Percentiles rank a stretch among this genome's conserved stretches.
These are phyloP conservation scores for Trichoderma pleuroti DNA, from an alignment of 2,329 filamentous ascomycete genomes.

Conservation along the genomic window DNA sequence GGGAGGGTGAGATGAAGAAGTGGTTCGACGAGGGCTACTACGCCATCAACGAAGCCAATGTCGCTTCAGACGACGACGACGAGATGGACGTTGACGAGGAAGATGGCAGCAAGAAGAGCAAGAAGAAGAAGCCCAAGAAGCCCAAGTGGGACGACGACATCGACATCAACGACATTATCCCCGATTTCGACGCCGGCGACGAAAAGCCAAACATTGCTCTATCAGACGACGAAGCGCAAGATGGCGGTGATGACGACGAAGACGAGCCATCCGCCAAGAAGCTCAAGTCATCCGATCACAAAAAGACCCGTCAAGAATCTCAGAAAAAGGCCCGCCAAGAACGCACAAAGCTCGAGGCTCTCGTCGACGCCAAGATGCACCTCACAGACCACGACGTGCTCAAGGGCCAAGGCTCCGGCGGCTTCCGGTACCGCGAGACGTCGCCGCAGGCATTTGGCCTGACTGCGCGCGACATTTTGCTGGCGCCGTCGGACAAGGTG, in stretches of 20 bases:
- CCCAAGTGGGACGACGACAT: conserved; percentile 93
- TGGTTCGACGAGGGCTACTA: conserved; percentile 92
- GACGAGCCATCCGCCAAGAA: conserved; percentile 51
- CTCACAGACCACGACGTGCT: conserved; percentile 64
- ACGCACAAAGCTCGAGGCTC: conserved; percentile 75
- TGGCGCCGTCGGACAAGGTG: conserved; percentile 77
- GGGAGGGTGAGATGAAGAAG: conserved; percentile 86
- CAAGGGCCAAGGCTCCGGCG: conserved; percentile 36
- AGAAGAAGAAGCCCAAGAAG: conserved; percentile 48
- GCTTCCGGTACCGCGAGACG: conserved; percentile 91
- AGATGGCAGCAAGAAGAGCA: conserved; percentile 46
- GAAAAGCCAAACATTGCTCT: conserved; percentile 51
- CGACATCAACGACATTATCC: conserved; percentile 88
- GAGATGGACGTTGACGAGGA: conserved; percentile 62
- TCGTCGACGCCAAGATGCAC: conserved; percentile 78
- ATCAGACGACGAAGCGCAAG: conserved; percentile 42
- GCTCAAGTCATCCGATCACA: conserved; percentile 58
- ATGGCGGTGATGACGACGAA: conserved; percentile 36
- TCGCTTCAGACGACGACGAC: conserved; percentile 60
- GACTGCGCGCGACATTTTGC: conserved; percentile 82
- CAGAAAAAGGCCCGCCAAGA: conserved; percentile 76
- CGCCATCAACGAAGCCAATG: conserved; percentile 65
- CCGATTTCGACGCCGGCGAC: conserved; percentile 73
- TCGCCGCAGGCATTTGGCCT: conserved; percentile 87
- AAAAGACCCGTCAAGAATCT: conserved; percentile 54